Evolutionary conservation across 2,329 filamentous ascomycete genomes (phyloP), one percentile per base, ranked within the genome.

Genomic region (Paraconiothyrium sp.): DNA sequence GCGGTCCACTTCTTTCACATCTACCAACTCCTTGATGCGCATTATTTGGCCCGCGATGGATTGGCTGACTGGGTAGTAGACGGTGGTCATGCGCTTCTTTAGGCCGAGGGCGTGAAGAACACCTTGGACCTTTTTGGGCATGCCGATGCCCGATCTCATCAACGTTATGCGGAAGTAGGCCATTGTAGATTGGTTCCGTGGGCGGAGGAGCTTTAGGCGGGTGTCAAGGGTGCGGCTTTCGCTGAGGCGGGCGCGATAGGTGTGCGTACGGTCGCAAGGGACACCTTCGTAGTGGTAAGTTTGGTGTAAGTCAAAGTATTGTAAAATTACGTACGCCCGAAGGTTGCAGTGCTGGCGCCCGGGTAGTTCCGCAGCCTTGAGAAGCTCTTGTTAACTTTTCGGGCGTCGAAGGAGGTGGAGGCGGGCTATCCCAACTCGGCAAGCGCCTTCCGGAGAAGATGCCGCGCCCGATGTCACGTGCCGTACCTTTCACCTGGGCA

Each of bases 81-180:
- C 94, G 57, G 92, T 94, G 74, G 89, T 89, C 86, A 90, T 89
- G 73, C 94, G 91, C 78, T 91, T 92, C 72, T 90, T 91, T 66
- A 97, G 88, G 59, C 94, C 94, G 62, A 97, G 90, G 20, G 94
- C 92, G 64, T 89, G 86, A 59, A 97, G 91, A 22, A 94, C 92
- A 75, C 91, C 92, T 76, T 88, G 87, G 63, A 90, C 92, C 75
- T 92, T 90, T 73, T 87, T 82, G 6, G 83, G 94, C 50, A 97
- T 89, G 64, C 94, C 94, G 80, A 97, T 97, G 73, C 91, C 90
- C 60, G 91, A 94, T 76, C 94, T 92, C 81, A 95, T 88, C 60
- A 97, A 90, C 52, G 93, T 97, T 78, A 97, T 92, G 76, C 92
- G 90, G 85, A 97, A 97, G 85, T 87, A 97, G 60, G 89, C 84